Evolutionary conservation across 2,329 filamentous ascomycete genomes (phyloP), one percentile per base, ranked within the genome.

Genomic region (Apiospora hydei): DNA sequence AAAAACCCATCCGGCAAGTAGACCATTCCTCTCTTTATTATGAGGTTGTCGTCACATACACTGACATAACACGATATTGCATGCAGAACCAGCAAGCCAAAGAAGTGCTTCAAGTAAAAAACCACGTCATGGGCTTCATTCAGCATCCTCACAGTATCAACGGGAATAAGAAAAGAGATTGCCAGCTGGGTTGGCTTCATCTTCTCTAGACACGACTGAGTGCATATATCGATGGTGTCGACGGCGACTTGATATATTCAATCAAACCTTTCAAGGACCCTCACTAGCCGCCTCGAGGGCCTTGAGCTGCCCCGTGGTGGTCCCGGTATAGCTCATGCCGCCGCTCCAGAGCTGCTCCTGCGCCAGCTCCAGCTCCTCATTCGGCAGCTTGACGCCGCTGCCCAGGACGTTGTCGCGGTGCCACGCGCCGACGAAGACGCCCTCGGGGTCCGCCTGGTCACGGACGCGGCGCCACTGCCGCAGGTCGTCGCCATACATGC

Each of bases 401-500:
- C 81, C 82, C 57, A 90, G 80, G 26, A 98, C 84, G 77, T 90
- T 89, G 69, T 92, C 88, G 41, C 93, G 87, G 82, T 98, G 94
- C 96, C 96, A 99, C 68, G 95, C 91, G 2, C 96, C 96, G 18
- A 96, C 87, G 82, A 98, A 98, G 88, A 97, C 92, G 71, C 94
- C 94, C 73, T 95, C 90, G 0, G 93, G 92, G 78, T 98, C 94
- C 46, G 89, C 90, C 70, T 90, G 86, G 72, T 92, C 87, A 70
- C 95, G 88, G 8, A 97, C 87, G 41, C 86, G 84, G 53, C 92
- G 85, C 88, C 92, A 98, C 67, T 88, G 83, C 24, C 86, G 83
- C 72, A 97, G 85, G 67, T 91, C 84, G n/a, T 86, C 81, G 53
- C 92, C 92, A 80, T 96, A 97, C 81, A 94, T 90, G 1, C 82